Percentiles rank a stretch among this genome's conserved stretches.
These are phyloP conservation scores for Brassica hybrid DNA, from an alignment of 441 rosid genomes.

Conservation along the genomic window DNA sequence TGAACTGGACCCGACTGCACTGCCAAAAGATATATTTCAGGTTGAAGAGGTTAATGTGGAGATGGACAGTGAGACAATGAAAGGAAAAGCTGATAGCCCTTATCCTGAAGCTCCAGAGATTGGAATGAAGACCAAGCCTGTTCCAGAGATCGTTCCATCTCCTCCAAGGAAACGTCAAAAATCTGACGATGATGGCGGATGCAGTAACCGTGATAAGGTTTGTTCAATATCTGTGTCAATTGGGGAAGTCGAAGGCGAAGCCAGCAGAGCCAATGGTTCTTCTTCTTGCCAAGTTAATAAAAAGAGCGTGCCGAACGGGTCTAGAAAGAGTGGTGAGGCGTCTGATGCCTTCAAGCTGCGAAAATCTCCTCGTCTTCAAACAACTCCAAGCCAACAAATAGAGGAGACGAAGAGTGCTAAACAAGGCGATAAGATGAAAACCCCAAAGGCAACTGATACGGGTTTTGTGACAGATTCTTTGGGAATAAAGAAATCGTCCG, in stretches of 20 bases:
- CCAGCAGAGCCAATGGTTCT: slow-evolving; percentile 1
- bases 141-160: slow-evolving; percentile 30
- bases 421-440: slow-evolving; percentile 29
- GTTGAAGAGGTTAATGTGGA: slow-evolving; percentile 35
- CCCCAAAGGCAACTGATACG: slow-evolving; percentile 31
- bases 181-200: slow-evolving; percentile 18
- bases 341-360: slow-evolving; percentile 26
- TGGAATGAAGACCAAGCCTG: slow-evolving; percentile 27
- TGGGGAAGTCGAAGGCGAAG: slow-evolving; percentile 8
- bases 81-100: slow-evolving; percentile 31
- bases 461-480: slow-evolving; percentile 35
- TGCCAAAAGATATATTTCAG: slow-evolving; percentile 48
- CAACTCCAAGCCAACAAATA: slow-evolving; percentile 17
- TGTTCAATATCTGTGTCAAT: slow-evolving; percentile 6
- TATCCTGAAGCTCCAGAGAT: slow-evolving; percentile 31
- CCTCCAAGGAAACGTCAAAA: slow-evolving; percentile 43
- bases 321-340: slow-evolving; percentile 26
- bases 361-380: slow-evolving; percentile 39
- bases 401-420: slow-evolving; percentile 33
- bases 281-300: background rate
- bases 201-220: slow-evolving; percentile 18
- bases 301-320: slow-evolving; percentile 1
- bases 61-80: slow-evolving; percentile 34
- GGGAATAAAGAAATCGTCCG: slow-evolving; percentile 47
- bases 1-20: slow-evolving; percentile 61